Evolutionary conservation across 176 grass and related monocot species (phyloP), one percentile per base, ranked within the genome.

Genomic region (Aegilops tauschii): DNA sequence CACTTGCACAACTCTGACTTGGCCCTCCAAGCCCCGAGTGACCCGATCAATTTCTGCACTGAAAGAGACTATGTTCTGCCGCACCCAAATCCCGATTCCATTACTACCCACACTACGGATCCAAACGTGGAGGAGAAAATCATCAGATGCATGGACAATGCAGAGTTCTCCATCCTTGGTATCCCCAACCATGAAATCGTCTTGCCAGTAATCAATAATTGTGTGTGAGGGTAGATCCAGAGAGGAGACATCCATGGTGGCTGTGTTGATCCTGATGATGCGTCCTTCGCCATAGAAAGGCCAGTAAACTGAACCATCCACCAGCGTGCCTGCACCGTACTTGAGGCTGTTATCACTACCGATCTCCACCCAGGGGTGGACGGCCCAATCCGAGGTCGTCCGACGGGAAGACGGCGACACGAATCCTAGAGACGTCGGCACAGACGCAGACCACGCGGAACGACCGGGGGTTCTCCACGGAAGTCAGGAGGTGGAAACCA

Each of bases 331-430:
- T 4, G 45, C 45, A 14, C 12, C 4, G 0, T 13, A 14, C 45
- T 49, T 49, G 3, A 49, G 45, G 45, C 45, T 49, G 45, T 5
- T 14, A 0, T 49, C 45, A 49, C 45, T 12, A 0, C 45, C 45
- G 45, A 49, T 14, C 1, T 49, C 12, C 11, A 49, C 45, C 45
- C 45, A 49, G 3, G 45, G 45, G 4, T 49, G 45, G 44, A 47
- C 44, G 49, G 5, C 5, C 49, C 49, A 52, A 17, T 0, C 49
- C 49, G 0, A 0, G 0, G 49, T 52, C 0, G 31, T 14, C 49
- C 1, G 49, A 52, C 14, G 49, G 6, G 14, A 52, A 52, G 14
- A 52, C 14, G 49, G 49, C 49, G 5, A 14, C 49, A 13, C 69
- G 69, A 44, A 73, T 37, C 36, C 37, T 73, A 13, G 2, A 5